These are phyloP conservation scores for Talaromyces rugulosus DNA, from an alignment of 2,329 filamentous ascomycete species.

Conservation along the genomic window DNA sequence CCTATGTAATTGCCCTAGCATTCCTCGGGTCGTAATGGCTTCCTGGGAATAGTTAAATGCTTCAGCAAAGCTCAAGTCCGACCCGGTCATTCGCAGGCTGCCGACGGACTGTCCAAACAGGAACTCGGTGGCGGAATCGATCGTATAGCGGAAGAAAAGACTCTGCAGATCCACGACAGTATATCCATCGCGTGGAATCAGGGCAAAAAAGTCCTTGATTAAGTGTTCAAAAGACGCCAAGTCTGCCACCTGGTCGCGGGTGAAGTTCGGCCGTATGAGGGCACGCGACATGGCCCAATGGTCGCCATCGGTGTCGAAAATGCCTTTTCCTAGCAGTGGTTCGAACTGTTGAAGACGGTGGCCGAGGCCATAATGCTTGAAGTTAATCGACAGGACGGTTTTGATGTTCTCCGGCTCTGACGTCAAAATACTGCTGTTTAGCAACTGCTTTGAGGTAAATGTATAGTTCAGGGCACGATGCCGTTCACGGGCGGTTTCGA, in stretches of 20 bases:
- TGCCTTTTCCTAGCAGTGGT: constrained; percentile 6
- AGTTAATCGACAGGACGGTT: constrained; percentile 50
- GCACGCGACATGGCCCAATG: constrained; percentile 5
- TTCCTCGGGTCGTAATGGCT: constrained; percentile 2
- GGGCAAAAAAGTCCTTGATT: background rate
- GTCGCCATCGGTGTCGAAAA: constrained; percentile 6
- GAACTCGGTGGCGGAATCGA: constrained; percentile 84
- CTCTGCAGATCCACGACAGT: constrained; percentile 28
- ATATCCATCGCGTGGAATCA: background rate
- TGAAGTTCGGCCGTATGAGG: constrained; percentile 7
- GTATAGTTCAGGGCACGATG: background rate
- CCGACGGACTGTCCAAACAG: constrained; percentile 59
- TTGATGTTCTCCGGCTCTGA: constrained; percentile 53
- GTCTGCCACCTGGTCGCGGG: constrained; percentile 6
- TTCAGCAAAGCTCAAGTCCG: background rate
- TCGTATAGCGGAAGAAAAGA: constrained; percentile 41
- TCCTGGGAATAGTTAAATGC: constrained; percentile 3
- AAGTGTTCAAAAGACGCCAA: background rate
- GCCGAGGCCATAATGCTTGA: constrained; percentile 47
- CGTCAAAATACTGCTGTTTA: constrained; percentile 19
- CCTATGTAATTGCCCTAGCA: background rate
- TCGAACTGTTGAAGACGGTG: constrained; percentile 18
- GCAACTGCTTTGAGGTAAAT: constrained; percentile 15
- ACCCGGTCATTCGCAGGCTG: background rate
- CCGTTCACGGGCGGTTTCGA: background rate